phyloP scores from a whole-genome alignment of 768 basidiomycete species.

The Daedaleopsis sinensis region DNA sequence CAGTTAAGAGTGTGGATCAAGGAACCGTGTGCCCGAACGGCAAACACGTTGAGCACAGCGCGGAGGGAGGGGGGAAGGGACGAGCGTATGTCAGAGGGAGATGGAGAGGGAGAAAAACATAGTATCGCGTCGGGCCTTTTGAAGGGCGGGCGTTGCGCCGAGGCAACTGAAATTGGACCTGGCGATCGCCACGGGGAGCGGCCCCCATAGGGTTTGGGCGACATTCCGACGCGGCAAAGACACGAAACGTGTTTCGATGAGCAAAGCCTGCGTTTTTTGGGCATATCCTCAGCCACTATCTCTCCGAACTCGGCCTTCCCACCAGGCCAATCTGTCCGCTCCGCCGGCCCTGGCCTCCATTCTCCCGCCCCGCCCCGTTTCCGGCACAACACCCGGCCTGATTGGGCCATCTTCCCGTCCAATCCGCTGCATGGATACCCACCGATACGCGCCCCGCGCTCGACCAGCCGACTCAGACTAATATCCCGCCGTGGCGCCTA shows the following conservation, averaged over 20 bases:
- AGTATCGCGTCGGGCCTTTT: slow-evolving; percentile 42
- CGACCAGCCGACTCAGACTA: slow-evolving; percentile 18
- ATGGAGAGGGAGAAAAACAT: slow-evolving; percentile 30
- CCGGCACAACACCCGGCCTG: slow-evolving; percentile 4
- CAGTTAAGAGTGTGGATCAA: slow-evolving; percentile 29
- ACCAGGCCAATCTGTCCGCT: slow-evolving; percentile 6
- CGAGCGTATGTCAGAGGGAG: slow-evolving; percentile 21
- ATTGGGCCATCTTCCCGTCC: slow-evolving; percentile 5
- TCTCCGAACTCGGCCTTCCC: slow-evolving; percentile 11
- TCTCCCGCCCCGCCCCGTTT: slow-evolving; percentile 9
- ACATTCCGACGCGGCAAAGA: slow-evolving; percentile 59
- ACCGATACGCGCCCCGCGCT: slow-evolving; percentile 7
- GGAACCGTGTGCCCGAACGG: slow-evolving; percentile 17
- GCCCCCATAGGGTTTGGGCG: slow-evolving; percentile 51
- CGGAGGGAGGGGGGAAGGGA: slow-evolving; percentile 11
- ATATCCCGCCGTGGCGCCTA: slow-evolving; percentile 21
- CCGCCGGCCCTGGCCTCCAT: slow-evolving; percentile 4
- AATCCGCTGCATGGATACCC: slow-evolving; percentile 14
- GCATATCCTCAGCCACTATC: slow-evolving; percentile 33
- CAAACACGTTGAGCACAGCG: slow-evolving; percentile 26
- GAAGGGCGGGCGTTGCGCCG: slow-evolving; percentile 48
- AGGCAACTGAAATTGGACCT: slow-evolving; percentile 49
- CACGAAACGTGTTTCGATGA: slow-evolving; percentile 80
- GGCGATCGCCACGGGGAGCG: slow-evolving; percentile 54
- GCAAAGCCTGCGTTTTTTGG: slow-evolving; percentile 39